Evolutionary conservation across 1,284 basidiomycete species (phyloP), one percentile per base, ranked within the genome.

Genomic region (Apiotrichum brassicae): DNA sequence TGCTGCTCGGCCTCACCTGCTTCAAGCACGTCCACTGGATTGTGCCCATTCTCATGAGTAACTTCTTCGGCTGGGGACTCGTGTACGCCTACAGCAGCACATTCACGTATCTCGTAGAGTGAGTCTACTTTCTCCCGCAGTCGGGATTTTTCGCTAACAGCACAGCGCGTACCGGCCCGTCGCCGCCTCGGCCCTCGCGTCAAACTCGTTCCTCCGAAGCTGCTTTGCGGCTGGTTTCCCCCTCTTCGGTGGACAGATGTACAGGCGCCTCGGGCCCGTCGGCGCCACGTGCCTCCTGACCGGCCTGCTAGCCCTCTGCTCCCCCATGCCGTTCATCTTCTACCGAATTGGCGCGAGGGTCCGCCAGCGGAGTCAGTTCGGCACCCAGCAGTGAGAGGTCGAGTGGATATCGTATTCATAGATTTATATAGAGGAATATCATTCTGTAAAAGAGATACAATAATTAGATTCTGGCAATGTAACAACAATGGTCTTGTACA

Each of bases 241-340:
- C 3, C 71, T 87, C n/a, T 67, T 70, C 43, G 63, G 61, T 4
- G 56, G 49, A 19, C 68, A 71, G 48, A 64, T 77, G 66, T 76
- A 71, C 56, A 28, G 51, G 4, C 56, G 61, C 16, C 66, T 89
- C 5, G 84, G 84, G 1, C 81, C 84, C 0, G 83, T 85, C 0
- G 86, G 87, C 7, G 86, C 85, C 0, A 84, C 82, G 0, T 83
- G 82, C 12, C 74, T 90, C n/a, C 69, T 90, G 6, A 87, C 82
- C 0, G 84, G 86, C 6, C 64, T 90, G 23, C 78, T 82, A 43
- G 77, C 81, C 6, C 52, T 83, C 18, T 80, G 86, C 78, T 77
- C 80, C 0, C 87, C 87, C 0, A 67, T 88, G 25, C 87, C 87
- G 75, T 76, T 76, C 54, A 40, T 75, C 14, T 75, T 76, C 46